Conservation (phyloP, 192 early-diverging fungal species). For the Paraglomus brasilianum region DNA sequence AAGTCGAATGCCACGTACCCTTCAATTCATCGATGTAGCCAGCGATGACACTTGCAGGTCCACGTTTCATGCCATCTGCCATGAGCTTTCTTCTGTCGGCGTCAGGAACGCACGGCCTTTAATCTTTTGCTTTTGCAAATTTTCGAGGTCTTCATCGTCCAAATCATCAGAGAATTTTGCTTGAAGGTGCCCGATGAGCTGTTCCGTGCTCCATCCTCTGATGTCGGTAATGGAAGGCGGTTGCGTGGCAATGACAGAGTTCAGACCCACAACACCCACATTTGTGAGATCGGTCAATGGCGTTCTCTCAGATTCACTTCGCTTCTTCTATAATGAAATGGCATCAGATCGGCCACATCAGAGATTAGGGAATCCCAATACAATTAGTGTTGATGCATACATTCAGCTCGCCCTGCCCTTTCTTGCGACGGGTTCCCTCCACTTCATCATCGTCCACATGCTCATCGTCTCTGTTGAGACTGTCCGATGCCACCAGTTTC, state of each 20-base stretch:
- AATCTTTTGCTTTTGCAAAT: not conserved
- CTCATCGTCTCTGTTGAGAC: too few relatives aligned
- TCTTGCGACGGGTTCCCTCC: too few relatives aligned
- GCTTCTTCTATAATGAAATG: too few relatives aligned
- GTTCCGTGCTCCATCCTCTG: slow-evolving; percentile 13
- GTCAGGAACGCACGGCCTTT: slow-evolving; percentile 4
- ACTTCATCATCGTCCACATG: too few relatives aligned
- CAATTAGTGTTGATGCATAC: too few relatives aligned
- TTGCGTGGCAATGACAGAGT: not conserved
- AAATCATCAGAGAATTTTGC: not conserved
- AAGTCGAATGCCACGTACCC: not conserved
- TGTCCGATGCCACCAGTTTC: too few relatives aligned
- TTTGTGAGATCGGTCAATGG: too few relatives aligned
- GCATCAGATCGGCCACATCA: too few relatives aligned
- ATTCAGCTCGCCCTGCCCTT: too few relatives aligned
- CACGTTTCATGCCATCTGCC: not conserved
- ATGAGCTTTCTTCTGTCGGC: slow-evolving; percentile 16
- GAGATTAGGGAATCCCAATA: too few relatives aligned
- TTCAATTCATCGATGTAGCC: slow-evolving; percentile 5
- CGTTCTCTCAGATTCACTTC: too few relatives aligned
- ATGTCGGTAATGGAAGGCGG: slow-evolving; percentile 9
- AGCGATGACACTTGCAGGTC: slow-evolving; percentile 17
- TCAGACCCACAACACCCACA: too few relatives aligned
- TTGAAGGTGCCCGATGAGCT: slow-evolving; percentile 15
- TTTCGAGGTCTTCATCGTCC: slow-evolving; percentile 1